Percentiles rank a stretch among this genome's conserved stretches.
Conservation (phyloP, 345 rosid species). For the Luvunga scandens region DNA sequence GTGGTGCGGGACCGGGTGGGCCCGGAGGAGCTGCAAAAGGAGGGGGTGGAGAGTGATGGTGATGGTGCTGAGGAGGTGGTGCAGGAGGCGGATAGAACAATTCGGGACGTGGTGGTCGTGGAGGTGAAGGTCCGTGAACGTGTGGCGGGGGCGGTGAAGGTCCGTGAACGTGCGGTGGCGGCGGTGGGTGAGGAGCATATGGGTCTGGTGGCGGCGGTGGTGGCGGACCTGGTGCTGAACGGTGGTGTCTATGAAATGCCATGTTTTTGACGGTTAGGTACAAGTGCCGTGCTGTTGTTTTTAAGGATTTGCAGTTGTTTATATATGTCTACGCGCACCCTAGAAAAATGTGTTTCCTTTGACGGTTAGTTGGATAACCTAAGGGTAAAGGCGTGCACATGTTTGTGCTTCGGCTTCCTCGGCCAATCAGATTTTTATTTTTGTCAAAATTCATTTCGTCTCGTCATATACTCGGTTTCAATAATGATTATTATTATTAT, state of each 20-base stretch:
- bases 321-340: too few relatives aligned
- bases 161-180: constrained; percentile 15
- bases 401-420: too few relatives aligned
- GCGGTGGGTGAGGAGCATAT: constrained; percentile 5
- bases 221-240: background rate
- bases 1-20: constrained; percentile 14
- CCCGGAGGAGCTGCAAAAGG: constrained; percentile 11
- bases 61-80: constrained; percentile 6
- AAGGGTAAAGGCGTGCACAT: too few relatives aligned
- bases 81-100: constrained; percentile 2
- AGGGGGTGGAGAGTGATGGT: constrained; percentile 14
- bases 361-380: too few relatives aligned
- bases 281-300: background rate
- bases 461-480: too few relatives aligned
- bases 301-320: background rate
- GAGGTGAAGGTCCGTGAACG: constrained; percentile 3
- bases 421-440: too few relatives aligned
- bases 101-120: constrained; percentile 14
- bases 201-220: background rate
- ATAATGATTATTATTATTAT: too few relatives aligned
- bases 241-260: constrained; percentile 9
- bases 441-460: too few relatives aligned
- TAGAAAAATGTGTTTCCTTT: too few relatives aligned
- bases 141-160: constrained; percentile 14
- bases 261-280: background rate